Evolutionary conservation across 805 yeast species (phyloP).

Genomic region (Candida fluviatilis): DNA sequence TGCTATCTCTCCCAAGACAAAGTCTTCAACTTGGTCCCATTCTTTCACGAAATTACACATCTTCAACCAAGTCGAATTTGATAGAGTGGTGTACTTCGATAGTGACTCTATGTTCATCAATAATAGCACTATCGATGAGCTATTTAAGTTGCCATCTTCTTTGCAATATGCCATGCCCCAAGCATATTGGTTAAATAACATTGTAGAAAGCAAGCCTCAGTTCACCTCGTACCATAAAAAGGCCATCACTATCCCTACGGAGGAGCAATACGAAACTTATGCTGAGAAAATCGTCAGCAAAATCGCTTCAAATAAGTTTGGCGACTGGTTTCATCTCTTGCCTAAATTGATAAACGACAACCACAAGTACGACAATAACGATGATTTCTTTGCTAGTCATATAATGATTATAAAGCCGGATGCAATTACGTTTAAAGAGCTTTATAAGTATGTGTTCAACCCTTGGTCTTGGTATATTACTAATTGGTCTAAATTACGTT

Average conservation of each 20-base stretch:
- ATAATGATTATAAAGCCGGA: conserved; percentile 61
- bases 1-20: conserved; percentile 7
- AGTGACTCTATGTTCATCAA: conserved; percentile 45
- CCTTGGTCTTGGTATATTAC: conserved; percentile 27
- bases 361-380: conserved; percentile 25
- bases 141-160: conserved; percentile 23
- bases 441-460: conserved; percentile 19
- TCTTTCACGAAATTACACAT: conserved; percentile 55
- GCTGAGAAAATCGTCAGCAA: conserved; percentile 12
- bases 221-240: conserved; percentile 1
- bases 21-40: conserved; percentile 39
- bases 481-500: conserved; percentile 17
- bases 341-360: conserved; percentile 17
- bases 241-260: conserved; percentile 12
- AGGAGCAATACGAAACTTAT: conserved; percentile 8
- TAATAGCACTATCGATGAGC: conserved; percentile 21
- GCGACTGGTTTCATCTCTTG: conserved; percentile 10
- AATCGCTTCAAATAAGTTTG: conserved; percentile 3
- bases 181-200: conserved; percentile 32
- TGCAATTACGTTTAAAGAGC: conserved; percentile 16
- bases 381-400: conserved; percentile 38
- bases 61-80: conserved; percentile 46
- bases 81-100: conserved; percentile 54
- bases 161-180: conserved; percentile 28
- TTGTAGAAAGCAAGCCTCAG: conserved; percentile 9